These are phyloP conservation scores for Debaryomyces hansenii DNA, from an alignment of 805 yeast genomes.

Conservation along the genomic window DNA sequence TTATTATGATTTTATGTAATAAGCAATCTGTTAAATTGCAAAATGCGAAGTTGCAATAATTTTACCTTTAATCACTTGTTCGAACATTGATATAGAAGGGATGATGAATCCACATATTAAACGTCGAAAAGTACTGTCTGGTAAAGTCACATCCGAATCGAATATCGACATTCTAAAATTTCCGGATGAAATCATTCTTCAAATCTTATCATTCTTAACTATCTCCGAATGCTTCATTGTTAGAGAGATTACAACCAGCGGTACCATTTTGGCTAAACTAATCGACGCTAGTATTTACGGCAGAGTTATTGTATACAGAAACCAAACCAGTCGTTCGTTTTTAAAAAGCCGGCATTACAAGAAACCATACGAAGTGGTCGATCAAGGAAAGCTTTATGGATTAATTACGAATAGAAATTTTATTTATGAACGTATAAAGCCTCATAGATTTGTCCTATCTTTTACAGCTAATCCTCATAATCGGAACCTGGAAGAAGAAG, in stretches of 20 bases:
- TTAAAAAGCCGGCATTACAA: conserved; percentile 4
- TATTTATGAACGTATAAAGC: not conserved
- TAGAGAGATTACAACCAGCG: not conserved
- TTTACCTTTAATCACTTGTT: too few relatives aligned
- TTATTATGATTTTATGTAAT: conserved; percentile 1
- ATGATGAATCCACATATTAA: too few relatives aligned
- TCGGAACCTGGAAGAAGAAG: not conserved
- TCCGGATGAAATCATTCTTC: conserved; percentile 10
- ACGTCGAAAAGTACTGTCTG: too few relatives aligned
- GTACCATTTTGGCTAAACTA: not conserved
- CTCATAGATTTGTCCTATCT: not conserved
- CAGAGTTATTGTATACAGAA: conserved; percentile 8
- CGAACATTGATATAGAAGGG: too few relatives aligned
- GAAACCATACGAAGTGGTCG: not conserved
- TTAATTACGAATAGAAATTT: not conserved
- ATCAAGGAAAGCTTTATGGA: not conserved
- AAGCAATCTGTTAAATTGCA: not conserved
- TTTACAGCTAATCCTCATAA: not conserved
- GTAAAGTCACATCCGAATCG: too few relatives aligned
- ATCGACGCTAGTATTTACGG: conserved; percentile 10
- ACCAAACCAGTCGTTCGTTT: conserved; percentile 4
- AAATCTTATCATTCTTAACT: conserved; percentile 10
- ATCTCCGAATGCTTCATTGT: conserved; percentile 7
- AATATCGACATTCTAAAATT: not conserved
- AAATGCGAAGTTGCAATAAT: too few relatives aligned